phyloP scores from a whole-genome alignment of 768 basidiomycete species.

The Rhodotorula paludigena region DNA sequence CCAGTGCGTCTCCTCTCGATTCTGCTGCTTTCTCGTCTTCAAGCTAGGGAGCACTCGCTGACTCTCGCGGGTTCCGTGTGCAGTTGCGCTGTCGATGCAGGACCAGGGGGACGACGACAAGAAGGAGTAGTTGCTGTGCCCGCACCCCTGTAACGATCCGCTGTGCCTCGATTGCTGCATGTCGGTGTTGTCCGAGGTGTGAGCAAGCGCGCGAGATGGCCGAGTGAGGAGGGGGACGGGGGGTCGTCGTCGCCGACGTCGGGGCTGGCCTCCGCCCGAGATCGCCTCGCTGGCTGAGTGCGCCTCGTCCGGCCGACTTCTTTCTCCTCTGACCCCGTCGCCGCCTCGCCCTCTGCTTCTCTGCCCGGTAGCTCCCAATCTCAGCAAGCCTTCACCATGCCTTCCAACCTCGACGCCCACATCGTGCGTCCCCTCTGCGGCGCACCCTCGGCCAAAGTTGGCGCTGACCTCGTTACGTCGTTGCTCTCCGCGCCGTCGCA shows the following conservation, averaged over 20 bases:
- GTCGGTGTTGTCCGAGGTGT: too few species aligned
- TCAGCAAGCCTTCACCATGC: not conserved
- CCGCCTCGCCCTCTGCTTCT: not conserved
- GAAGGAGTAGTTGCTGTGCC: slow-evolving; percentile 8
- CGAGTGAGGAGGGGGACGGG: too few species aligned
- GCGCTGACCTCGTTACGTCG: not conserved
- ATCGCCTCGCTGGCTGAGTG: too few species aligned
- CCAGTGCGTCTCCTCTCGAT: slow-evolving; percentile 60
- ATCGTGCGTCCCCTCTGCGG: not conserved
- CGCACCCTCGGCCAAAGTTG: not conserved
- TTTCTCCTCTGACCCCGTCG: not conserved
- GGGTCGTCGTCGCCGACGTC: too few species aligned
- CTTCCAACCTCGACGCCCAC: not conserved
- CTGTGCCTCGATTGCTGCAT: too few species aligned
- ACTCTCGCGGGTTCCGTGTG: too few species aligned
- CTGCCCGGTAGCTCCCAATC: not conserved
- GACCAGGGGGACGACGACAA: slow-evolving; percentile 55
- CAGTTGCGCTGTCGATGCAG: slow-evolving; percentile 51
- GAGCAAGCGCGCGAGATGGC: too few species aligned
- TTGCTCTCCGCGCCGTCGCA: not conserved
- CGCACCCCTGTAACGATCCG: too few species aligned
- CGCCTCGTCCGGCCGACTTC: too few species aligned
- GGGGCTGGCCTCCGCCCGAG: too few species aligned
- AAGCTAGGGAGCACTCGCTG: not conserved
- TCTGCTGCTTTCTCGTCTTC: not conserved